A percentile compares a stretch with the other conserved stretches of the same genome.
Conservation (phyloP, 371 early-diverging fungal species). For the Umbelopsis sp. region DNA sequence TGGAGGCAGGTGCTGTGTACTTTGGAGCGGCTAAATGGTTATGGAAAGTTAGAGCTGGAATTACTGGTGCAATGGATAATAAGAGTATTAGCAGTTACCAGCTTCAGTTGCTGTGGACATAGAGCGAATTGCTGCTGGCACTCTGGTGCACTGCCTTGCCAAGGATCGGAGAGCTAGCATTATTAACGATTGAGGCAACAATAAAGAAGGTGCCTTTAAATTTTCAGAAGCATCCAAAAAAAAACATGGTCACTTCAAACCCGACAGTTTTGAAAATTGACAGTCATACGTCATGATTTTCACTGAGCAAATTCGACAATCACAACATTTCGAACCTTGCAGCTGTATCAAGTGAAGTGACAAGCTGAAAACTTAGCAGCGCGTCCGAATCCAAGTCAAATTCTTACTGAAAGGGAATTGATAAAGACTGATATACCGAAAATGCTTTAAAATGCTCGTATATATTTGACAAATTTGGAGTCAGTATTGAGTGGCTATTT, state of each 20-base stretch:
- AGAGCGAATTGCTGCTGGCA: background rate
- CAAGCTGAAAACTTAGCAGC: background rate
- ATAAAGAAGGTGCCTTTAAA: background rate
- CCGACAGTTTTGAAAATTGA: background rate
- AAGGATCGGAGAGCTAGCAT: constrained; percentile 13
- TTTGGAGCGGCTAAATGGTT: background rate
- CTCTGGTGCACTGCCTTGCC: constrained; percentile 8
- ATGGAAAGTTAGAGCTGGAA: background rate
- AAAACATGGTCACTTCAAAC: background rate
- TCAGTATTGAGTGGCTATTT: no score
- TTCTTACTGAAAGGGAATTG: no score
- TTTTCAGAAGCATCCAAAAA: background rate
- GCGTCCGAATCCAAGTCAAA: no score
- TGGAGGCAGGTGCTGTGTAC: constrained; percentile 2
- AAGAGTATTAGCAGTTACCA: background rate
- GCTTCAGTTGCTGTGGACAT: constrained; percentile 10
- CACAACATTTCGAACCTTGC: background rate
- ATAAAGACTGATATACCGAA: no score
- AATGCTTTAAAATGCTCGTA: no score
- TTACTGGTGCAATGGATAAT: background rate
- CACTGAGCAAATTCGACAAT: no score
- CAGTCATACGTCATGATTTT: no score
- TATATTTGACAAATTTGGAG: no score
- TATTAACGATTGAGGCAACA: background rate
- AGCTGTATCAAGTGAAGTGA: background rate